phyloP scores from a whole-genome alignment of 2,329 filamentous ascomycete species.

The Verruconis gallopava region DNA sequence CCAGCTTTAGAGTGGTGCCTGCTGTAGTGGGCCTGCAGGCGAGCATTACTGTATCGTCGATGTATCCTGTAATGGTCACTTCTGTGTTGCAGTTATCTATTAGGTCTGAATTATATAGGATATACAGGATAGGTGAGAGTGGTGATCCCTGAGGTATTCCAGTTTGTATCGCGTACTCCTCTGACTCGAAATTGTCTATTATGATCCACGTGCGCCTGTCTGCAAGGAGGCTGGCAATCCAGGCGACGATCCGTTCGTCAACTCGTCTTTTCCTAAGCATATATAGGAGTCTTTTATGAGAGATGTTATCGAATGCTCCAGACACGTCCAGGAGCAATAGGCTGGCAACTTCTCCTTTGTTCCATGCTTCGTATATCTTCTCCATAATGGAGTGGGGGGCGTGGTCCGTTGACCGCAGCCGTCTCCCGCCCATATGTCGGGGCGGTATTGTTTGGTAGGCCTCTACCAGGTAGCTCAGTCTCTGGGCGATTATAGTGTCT shows the following conservation, averaged over 20 bases:
- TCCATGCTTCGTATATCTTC: conserved; percentile 17
- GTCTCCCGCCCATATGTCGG: too few species aligned
- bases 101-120: conserved; percentile 20
- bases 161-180: conserved; percentile 11
- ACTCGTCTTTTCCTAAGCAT: conserved; percentile 10
- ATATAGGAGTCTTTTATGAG: conserved; percentile 16
- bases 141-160: conserved; percentile 12
- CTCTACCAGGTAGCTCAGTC: too few species aligned
- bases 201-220: too few species aligned
- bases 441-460: conserved; percentile 13
- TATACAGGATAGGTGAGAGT: conserved; percentile 18
- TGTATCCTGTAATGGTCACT: conserved; percentile 12
- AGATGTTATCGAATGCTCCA: too few species aligned
- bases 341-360: conserved; percentile 15
- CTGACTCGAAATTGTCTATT: conserved; percentile 12
- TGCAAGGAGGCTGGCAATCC: conserved; percentile 13
- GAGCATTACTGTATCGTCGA: conserved; percentile 17
- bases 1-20: conserved; percentile 14
- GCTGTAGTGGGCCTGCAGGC: conserved; percentile 12
- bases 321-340: too few species aligned
- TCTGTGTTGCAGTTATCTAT: conserved; percentile 15
- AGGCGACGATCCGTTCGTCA: background rate
- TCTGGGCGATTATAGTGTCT: too few species aligned
- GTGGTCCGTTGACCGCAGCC: too few species aligned
- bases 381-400: conserved; percentile 18